Conservation (phyloP, 176 grass and related monocot genomes). For the Cenchrus purpureus region DNA sequence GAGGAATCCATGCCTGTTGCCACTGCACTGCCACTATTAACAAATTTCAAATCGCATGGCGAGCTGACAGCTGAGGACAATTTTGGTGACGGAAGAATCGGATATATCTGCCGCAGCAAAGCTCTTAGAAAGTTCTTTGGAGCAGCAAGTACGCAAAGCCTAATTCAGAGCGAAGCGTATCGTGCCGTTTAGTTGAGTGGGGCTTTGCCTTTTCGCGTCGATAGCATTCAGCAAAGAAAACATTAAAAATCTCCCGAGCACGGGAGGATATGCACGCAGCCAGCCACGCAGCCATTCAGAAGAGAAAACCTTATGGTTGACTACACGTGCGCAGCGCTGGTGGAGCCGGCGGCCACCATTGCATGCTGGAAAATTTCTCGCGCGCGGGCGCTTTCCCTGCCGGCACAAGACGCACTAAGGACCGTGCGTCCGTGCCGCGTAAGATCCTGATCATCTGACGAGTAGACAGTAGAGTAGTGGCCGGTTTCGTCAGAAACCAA, state of each 20-base stretch:
- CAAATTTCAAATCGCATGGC: not conserved
- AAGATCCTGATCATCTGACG: conserved; percentile 25
- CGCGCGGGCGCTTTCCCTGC: not conserved
- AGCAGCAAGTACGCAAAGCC: not conserved
- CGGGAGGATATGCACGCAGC: not conserved
- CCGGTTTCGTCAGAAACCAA: not conserved
- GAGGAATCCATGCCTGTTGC: conserved; percentile 24
- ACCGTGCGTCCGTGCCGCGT: conserved; percentile 28
- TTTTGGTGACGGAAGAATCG: not conserved
- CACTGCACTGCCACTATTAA: not conserved
- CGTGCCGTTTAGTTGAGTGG: not conserved
- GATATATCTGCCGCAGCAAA: not conserved
- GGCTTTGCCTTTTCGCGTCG: not conserved
- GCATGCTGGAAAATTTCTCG: not conserved
- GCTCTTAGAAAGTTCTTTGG: not conserved
- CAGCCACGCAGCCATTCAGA: not conserved
- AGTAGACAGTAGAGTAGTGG: not conserved
- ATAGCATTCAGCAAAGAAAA: no score
- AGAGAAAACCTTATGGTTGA: not conserved
- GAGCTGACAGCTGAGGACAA: not conserved
- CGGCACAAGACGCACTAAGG: conserved; percentile 1
- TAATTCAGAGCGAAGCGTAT: not conserved
- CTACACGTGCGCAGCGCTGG: not conserved
- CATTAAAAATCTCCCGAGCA: not conserved
- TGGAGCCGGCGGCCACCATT: not conserved